Conservation (phyloP, 306 rosid species). For the Styphnolobium japonicum region DNA sequence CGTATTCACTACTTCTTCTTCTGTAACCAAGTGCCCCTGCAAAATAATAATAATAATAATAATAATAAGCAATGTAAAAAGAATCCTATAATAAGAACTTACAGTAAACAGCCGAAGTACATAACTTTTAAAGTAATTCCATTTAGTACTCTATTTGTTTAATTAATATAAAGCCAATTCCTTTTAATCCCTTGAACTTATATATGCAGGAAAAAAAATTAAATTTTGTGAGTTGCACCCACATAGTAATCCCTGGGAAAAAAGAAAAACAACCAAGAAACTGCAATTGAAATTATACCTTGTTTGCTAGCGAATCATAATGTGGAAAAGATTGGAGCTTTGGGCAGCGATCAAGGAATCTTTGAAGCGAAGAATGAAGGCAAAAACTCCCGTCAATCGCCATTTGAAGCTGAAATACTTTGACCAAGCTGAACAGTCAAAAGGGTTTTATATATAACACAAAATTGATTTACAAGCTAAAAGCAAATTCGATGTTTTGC, state of each 20-base stretch:
- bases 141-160: too few species aligned
- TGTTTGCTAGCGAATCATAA: conserved; percentile 29
- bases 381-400: conserved; percentile 75
- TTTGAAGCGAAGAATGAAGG: conserved; percentile 49
- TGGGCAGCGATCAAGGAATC: conserved; percentile 71
- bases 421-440: conserved; percentile 6
- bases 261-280: neutral
- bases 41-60: too few species aligned
- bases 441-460: neutral
- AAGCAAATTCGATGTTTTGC: neutral
- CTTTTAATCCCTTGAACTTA: neutral
- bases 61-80: neutral
- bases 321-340: conserved; percentile 49
- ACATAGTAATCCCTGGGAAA: too few species aligned
- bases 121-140: neutral
- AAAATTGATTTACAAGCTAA: neutral
- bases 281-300: conserved; percentile 37
- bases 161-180: neutral
- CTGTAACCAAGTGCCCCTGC: conserved; percentile 53
- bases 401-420: conserved; percentile 39
- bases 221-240: neutral
- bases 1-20: conserved; percentile 58
- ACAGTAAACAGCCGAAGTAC: neutral
- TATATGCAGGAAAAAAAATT: neutral
- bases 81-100: neutral